Conservation (phyloP, 2,329 filamentous ascomycete species). For the Xylariaceae sp. region DNA sequence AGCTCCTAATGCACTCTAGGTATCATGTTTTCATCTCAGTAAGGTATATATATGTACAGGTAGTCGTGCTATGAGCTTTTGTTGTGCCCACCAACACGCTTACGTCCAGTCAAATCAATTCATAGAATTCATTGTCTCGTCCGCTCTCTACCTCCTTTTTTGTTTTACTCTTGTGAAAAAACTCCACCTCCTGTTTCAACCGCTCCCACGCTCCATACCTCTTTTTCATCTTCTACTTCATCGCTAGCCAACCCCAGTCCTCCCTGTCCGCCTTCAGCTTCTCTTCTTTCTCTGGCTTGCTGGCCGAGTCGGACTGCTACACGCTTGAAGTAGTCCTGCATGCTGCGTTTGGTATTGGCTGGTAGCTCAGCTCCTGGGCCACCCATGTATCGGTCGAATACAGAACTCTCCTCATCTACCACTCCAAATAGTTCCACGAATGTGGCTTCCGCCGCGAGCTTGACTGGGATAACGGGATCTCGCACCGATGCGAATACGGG, state of each 20-base stretch:
- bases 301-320: slow-evolving; percentile 78
- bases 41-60: background rate
- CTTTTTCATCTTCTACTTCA: slow-evolving; percentile 88
- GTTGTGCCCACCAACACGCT: background rate
- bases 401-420: slow-evolving; percentile 73
- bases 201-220: slow-evolving; percentile 92
- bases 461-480: slow-evolving; percentile 89
- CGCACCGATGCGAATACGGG: slow-evolving; percentile 86
- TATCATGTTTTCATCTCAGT: background rate
- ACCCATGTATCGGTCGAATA: slow-evolving; percentile 88
- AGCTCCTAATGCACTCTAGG: background rate
- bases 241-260: slow-evolving; percentile 83
- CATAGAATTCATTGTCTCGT: background rate
- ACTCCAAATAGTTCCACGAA: slow-evolving; percentile 89
- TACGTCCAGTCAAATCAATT: background rate
- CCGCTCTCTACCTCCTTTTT: background rate
- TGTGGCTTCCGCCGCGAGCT: slow-evolving; percentile 88
- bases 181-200: slow-evolving; percentile 68
- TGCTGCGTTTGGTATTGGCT: slow-evolving; percentile 73
- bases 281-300: slow-evolving; percentile 81
- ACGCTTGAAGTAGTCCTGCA: slow-evolving; percentile 96
- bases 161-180: slow-evolving; percentile 37
- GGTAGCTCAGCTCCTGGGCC: slow-evolving; percentile 59
- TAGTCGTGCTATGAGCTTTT: background rate
- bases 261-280: slow-evolving; percentile 84